These are phyloP conservation scores for Candida ponderosae DNA, from an alignment of 805 yeast genomes.

Conservation along the genomic window DNA sequence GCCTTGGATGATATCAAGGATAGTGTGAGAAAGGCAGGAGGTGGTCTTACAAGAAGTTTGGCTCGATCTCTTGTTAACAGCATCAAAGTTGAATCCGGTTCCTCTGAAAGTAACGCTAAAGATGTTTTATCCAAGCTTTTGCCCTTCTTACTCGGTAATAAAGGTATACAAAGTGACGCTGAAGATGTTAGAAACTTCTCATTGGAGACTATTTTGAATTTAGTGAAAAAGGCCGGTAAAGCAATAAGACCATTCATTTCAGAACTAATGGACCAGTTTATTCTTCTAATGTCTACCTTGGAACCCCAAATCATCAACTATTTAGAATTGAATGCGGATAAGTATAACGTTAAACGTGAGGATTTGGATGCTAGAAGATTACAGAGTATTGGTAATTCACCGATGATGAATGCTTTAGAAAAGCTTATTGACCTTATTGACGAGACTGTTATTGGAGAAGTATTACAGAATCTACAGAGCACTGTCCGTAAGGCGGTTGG, in stretches of 20 bases:
- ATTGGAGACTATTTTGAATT: conserved; percentile 60
- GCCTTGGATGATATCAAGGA: conserved; percentile 92
- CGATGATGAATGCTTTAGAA: conserved; percentile 84
- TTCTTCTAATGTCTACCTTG: conserved; percentile 69
- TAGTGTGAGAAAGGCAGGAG: conserved; percentile 80
- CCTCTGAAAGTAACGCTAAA: conserved; percentile 32
- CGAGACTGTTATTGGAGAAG: conserved; percentile 27
- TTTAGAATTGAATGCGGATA: conserved; percentile 79
- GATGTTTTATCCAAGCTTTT: conserved; percentile 48
- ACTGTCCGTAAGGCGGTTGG: conserved; percentile 73
- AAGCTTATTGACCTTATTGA: conserved; percentile 52
- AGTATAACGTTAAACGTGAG: conserved; percentile 63
- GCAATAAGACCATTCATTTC: conserved; percentile 64
- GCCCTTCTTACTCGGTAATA: conserved; percentile 73
- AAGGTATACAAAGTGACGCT: conserved; percentile 78
- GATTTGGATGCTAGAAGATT: conserved; percentile 74
- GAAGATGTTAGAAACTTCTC: conserved; percentile 78
- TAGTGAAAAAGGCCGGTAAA: conserved; percentile 57
- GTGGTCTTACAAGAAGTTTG: conserved; percentile 55
- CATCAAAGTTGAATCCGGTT: conserved; percentile 38
- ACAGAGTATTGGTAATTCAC: conserved; percentile 70
- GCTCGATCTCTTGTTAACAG: conserved; percentile 55
- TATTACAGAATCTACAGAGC: conserved; percentile 39
- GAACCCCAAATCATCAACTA: conserved; percentile 91
- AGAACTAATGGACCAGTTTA: conserved; percentile 57